Percentiles rank a stretch among this genome's conserved stretches.
Conservation (phyloP, 2,329 filamentous ascomycete species). For the Hypomyces perniciosus region DNA sequence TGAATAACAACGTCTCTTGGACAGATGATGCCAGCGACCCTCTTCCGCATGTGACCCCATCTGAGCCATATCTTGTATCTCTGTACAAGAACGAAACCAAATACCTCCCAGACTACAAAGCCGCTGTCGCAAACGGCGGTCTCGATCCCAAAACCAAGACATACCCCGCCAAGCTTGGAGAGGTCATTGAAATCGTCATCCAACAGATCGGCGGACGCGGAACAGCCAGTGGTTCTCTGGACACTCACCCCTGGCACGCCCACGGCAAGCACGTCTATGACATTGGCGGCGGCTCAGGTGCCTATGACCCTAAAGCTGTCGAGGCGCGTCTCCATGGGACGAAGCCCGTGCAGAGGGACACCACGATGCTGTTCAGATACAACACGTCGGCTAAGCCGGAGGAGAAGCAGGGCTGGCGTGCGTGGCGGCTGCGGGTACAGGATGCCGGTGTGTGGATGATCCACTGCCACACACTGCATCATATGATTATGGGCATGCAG, state of each 20-base stretch:
- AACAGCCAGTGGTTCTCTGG: slow-evolving; percentile 19
- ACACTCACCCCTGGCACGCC: slow-evolving; percentile 15
- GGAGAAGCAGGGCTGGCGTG: slow-evolving; percentile 50
- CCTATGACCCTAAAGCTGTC: slow-evolving; percentile 4
- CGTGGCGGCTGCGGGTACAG: slow-evolving; percentile 47
- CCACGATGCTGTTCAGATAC: slow-evolving; percentile 53
- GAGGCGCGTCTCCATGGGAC: slow-evolving; percentile 8
- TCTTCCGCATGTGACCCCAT: slow-evolving; percentile 3
- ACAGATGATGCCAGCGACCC: slow-evolving; percentile 1
- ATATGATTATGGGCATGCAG: slow-evolving; percentile 47
- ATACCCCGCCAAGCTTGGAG: slow-evolving; percentile 49
- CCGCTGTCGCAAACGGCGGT: slow-evolving; percentile 43
- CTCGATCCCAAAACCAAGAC: slow-evolving; percentile 46
- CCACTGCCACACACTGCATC: slow-evolving; percentile 53
- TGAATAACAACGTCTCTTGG: slow-evolving; percentile 13
- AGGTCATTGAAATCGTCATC: slow-evolving; percentile 50
- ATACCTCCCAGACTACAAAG: slow-evolving; percentile 42
- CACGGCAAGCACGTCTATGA: slow-evolving; percentile 15
- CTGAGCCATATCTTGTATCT: slow-evolving; percentile 13
- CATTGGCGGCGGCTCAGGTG: slow-evolving; percentile 13
- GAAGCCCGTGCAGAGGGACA: slow-evolving; percentile 35
- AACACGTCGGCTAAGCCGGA: slow-evolving; percentile 31
- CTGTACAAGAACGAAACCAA: slow-evolving; percentile 11
- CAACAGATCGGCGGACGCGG: slow-evolving; percentile 30
- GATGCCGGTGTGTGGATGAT: slow-evolving; percentile 52